Evolutionary conservation across 495 filamentous ascomycete genomes (phyloP), one percentile per base, ranked within the genome.

Genomic region (Aspergillus leporis): DNA sequence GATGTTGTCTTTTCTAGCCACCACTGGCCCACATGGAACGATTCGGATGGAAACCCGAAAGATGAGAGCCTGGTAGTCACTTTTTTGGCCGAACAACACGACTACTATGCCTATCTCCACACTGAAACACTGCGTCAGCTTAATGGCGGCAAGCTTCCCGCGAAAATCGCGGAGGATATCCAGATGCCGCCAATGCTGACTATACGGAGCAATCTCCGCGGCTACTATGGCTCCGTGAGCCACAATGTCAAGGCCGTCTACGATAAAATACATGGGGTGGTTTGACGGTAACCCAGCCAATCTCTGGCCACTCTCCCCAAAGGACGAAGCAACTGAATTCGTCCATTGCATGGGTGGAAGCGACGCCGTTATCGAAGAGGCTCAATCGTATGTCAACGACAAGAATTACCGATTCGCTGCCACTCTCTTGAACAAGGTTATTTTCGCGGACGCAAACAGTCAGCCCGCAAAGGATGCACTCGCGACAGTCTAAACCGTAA

Each of bases 201-300:
- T 4, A 38, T 34, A 30, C 38, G 54, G 4, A 72, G 67, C 65
- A 50, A 65, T 60, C 46, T 60, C 3, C 70, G 62, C 7, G 72
- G 72, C 0, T 74, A 60, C 55, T 74, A 76, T 56, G 74, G 72
- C 4, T 74, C 70, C 0, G 28, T 71, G 7, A 74, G 67, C 32
- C 74, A 76, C 31, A 76, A 74, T 54, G 64, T 76, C 31, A 76
- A 74, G 48, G 74, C 60, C 16, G 71, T 76, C 36, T 76, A 76
- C 51, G 58, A 74, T 14, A 64, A n/a, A 70, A 16, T 76, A 76
- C 50, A 69, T 69, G 59, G 67, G 64, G 18, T 76, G 72, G 74
- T 76, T 69, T 56, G 69, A 76, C 59, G 70, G 74, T 0, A 69
- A 72, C 46, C 66, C 74, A 0, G 72, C 65, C 7, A 58, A 74